Base-by-base conservation (phyloP, 352 stramenopile genomes). In the Phytophthora capsici region DNA sequence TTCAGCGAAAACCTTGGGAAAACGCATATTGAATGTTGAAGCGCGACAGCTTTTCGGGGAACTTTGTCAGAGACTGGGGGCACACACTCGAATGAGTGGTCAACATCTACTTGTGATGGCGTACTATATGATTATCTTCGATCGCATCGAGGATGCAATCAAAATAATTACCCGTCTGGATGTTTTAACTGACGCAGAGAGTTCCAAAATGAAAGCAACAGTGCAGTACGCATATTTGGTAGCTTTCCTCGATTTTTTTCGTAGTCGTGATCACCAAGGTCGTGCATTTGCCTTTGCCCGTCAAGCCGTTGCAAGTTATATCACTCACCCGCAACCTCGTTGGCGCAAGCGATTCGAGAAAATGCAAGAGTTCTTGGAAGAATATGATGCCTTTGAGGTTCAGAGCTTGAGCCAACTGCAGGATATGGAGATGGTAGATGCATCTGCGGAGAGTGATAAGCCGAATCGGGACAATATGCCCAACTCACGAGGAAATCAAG, bases 181-280 rank as follows among this genome's bases (percentile, higher is more conserved):
- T 9, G 36, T 8, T 9, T 20, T 66, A 10, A 17, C 45, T 7
- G 17, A 17, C 12, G n/a, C 30, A 44, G 17, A n/a, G n/a, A 10
- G 47, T 28, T 14, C 46, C 22, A 19, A 57, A 17, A 13, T 73
- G 44, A 60, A 73, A n/a, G 34, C 43, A 40, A 75, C 61, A 20
- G 50, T 92, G 23, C 73, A 78, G 22, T 89, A 76, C 32, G 80
- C 86, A 28, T 93, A 90, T 46, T 77, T 93, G 30, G 44, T 52
- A 41, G 69, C 75, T 22, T 93, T 87, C 63, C 63, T 93, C 28
- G 80, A 90, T 45, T 84, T 89, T 47, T 85, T 84, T 38, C 63
- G 68, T 4, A 23, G 48, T 19, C 17, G 46, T 38, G 53, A 25
- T 25, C 45, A 75, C 1, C 20, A 61, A 19, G 20, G 12, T 1